phyloP scores from a whole-genome alignment of 352 stramenopile genomes.

The Blastocystis hominis region DNA sequence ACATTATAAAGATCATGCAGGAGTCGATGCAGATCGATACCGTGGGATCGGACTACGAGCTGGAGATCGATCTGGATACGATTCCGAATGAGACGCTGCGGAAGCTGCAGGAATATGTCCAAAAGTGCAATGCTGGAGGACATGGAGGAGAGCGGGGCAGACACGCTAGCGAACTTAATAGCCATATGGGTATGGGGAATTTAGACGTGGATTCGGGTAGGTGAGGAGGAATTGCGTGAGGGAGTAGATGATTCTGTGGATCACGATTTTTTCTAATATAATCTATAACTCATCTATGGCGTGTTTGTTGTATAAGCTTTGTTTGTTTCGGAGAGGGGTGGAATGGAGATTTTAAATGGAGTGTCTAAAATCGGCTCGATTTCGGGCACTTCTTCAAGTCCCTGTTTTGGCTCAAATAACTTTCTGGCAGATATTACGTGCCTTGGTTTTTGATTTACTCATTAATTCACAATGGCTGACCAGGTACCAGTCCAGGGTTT shows the following conservation, averaged over 20 bases:
- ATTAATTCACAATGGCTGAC: slow-evolving; percentile 19
- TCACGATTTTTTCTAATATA: slow-evolving; percentile 55
- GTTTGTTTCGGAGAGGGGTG: not conserved
- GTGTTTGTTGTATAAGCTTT: not conserved
- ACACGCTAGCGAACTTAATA: not conserved
- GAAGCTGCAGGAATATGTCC: slow-evolving; percentile 35
- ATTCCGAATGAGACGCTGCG: slow-evolving; percentile 51
- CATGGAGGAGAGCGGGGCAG: not conserved
- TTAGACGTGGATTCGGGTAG: slow-evolving; percentile 49
- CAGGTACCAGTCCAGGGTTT: not conserved
- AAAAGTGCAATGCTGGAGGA: not conserved
- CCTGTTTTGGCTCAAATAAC: not conserved
- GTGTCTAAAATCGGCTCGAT: not conserved
- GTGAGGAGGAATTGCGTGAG: not conserved
- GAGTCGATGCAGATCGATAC: not conserved
- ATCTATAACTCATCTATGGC: not conserved
- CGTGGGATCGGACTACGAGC: not conserved
- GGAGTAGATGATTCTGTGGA: slow-evolving; percentile 49
- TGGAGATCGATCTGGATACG: slow-evolving; percentile 57
- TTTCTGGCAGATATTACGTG: no score
- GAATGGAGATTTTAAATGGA: not conserved
- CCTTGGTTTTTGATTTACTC: not conserved
- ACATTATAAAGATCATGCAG: slow-evolving; percentile 59
- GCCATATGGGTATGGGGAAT: not conserved
- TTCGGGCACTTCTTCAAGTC: not conserved